Percentiles rank a stretch among this genome's conserved stretches.
Conservation (phyloP, 2,329 filamentous ascomycete genomes). For the Aureobasidium melanogenum region DNA sequence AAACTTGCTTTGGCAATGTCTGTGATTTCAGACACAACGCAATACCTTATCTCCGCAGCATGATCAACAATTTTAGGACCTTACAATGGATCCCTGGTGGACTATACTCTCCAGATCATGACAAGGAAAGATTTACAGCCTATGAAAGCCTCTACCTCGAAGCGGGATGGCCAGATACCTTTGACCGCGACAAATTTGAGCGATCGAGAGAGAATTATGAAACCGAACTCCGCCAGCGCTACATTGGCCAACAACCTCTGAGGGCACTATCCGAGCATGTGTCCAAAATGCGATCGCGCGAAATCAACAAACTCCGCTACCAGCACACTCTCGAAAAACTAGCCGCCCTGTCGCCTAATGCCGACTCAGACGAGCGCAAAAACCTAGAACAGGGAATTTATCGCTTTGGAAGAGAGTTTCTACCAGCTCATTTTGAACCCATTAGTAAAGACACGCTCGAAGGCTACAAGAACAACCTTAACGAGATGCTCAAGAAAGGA, state of each 20-base stretch:
- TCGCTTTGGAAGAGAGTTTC: background rate
- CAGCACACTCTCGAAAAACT: background rate
- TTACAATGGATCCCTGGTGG: conserved; percentile 6
- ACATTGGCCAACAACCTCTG: background rate
- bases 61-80: background rate
- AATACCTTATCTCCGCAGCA: background rate
- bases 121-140: background rate
- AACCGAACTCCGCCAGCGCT: background rate
- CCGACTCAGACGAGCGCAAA: background rate
- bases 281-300: background rate
- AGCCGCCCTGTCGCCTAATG: background rate
- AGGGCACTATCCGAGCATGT: background rate
- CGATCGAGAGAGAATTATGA: background rate
- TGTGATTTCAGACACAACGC: background rate
- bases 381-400: background rate
- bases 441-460: background rate
- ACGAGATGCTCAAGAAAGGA: background rate
- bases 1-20: background rate
- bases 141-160: background rate
- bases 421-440: background rate
- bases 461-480: background rate
- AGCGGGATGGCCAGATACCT: background rate
- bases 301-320: background rate
- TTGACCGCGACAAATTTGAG: background rate
- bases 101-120: background rate